These are phyloP conservation scores for Sungouiella blattae DNA, from an alignment of 805 yeast species.

Conservation along the genomic window DNA sequence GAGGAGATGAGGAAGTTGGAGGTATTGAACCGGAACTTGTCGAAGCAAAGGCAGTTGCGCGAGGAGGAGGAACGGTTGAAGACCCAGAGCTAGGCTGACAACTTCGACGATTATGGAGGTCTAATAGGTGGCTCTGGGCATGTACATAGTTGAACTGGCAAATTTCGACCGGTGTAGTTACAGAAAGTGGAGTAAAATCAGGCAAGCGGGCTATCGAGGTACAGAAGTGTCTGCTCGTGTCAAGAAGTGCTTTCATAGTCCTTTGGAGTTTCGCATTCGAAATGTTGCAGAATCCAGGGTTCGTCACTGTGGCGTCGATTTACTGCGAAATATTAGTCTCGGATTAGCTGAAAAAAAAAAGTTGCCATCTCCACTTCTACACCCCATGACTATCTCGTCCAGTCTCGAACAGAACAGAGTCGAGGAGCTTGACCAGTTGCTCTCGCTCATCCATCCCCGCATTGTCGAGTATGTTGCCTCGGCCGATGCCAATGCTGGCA, in stretches of 20 bases:
- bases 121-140: background rate
- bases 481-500: conserved; percentile 36
- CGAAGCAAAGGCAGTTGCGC: conserved; percentile 23
- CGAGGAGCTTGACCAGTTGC: conserved; percentile 52
- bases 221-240: too few species aligned
- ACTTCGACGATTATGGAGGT: too few species aligned
- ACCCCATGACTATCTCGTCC: conserved; percentile 10
- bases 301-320: too few species aligned
- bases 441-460: conserved; percentile 48
- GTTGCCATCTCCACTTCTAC: background rate
- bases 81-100: background rate
- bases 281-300: too few species aligned
- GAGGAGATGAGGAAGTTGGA: conserved; percentile 77
- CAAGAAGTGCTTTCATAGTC: too few species aligned
- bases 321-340: too few species aligned
- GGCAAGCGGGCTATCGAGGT: too few species aligned
- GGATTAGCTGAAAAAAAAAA: too few species aligned
- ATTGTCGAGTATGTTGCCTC: conserved; percentile 50
- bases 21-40: conserved; percentile 50
- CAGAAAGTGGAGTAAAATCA: too few species aligned
- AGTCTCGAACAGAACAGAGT: conserved; percentile 49
- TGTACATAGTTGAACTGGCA: too few species aligned
- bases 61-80: conserved; percentile 32
- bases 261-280: too few species aligned
- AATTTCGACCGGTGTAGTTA: too few species aligned